Conservation (phyloP, 768 basidiomycete genomes). For the Boletus speciosus region DNA sequence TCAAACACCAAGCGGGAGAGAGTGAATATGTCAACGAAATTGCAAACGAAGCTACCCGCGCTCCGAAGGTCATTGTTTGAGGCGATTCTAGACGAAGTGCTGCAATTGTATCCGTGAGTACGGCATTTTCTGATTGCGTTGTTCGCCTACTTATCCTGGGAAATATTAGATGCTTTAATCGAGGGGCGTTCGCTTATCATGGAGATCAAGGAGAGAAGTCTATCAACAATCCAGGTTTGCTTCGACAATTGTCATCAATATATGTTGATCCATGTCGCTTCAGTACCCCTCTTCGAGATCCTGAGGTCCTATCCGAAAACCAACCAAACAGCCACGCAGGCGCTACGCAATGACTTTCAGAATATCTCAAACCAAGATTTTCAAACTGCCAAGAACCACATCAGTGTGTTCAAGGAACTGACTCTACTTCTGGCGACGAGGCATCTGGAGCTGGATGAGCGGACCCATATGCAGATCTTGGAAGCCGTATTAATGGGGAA, state of each 20-base stretch:
- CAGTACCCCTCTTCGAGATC: constrained; percentile 11
- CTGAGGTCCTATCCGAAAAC: constrained; percentile 14
- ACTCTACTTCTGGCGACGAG: not conserved
- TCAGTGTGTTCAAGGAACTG: constrained; percentile 12
- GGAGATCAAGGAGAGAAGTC: not conserved
- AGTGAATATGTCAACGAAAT: not conserved
- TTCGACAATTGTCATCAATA: not conserved
- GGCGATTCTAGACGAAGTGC: constrained; percentile 21
- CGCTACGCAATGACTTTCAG: not conserved
- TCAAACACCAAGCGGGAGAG: not conserved
- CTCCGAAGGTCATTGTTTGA: constrained; percentile 23
- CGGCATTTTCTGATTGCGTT: not conserved
- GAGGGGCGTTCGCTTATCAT: constrained; percentile 5
- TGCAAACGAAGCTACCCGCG: constrained; percentile 1
- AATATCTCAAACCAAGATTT: constrained; percentile 12
- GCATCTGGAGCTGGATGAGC: not conserved
- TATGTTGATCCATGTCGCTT: not conserved
- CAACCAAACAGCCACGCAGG: not conserved
- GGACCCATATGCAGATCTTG: not conserved
- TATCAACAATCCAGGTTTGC: not conserved
- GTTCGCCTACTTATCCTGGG: not conserved
- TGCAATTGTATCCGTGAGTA: constrained; percentile 26
- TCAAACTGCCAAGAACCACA: constrained; percentile 10
- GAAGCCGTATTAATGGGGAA: constrained; percentile 2
- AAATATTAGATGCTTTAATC: constrained; percentile 16